Conservation (phyloP, 176 grass and related monocot genomes). For the Alloteropsis semialata region DNA sequence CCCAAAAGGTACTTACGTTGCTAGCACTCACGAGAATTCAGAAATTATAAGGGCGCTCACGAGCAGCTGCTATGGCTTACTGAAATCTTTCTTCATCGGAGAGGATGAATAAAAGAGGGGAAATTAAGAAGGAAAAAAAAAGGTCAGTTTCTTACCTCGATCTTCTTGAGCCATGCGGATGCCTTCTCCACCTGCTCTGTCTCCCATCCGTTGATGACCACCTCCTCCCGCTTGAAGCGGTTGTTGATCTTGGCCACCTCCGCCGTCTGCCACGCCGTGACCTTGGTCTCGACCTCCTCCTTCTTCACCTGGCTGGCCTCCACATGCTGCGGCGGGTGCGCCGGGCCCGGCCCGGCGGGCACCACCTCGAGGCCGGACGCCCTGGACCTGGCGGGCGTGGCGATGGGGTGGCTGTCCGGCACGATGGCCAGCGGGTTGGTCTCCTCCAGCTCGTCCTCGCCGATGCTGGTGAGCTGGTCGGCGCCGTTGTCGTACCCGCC, state of each 20-base stretch:
- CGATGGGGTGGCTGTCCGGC: conserved; percentile 68
- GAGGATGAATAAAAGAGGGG: background rate
- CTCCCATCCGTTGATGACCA: conserved; percentile 91
- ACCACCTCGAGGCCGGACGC: conserved; percentile 24
- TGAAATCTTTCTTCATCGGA: background rate
- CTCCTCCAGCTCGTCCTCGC: conserved; percentile 89
- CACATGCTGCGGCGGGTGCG: conserved; percentile 2
- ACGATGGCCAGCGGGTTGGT: conserved; percentile 91
- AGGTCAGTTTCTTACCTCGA: conserved; percentile 53
- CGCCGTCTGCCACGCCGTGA: conserved; percentile 83
- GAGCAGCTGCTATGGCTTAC: background rate
- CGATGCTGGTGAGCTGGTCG: conserved; percentile 53
- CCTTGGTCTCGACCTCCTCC: conserved; percentile 96
- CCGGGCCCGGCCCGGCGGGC: background rate
- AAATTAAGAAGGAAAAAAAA: background rate
- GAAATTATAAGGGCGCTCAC: background rate
- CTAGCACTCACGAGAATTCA: background rate
- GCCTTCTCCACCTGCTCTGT: conserved; percentile 79
- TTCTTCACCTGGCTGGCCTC: conserved; percentile 74
- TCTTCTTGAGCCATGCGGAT: conserved; percentile 70
- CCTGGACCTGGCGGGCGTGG: conserved; percentile 47
- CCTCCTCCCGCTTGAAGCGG: conserved; percentile 85
- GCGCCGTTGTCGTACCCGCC: background rate
- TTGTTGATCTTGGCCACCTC: conserved; percentile 95
- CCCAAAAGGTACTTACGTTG: too few relatives aligned